Evolutionary conservation across 1,139 yeast genomes (phyloP), one percentile per base, ranked within the genome.

Genomic region (Scheffersomyces quercinus): DNA sequence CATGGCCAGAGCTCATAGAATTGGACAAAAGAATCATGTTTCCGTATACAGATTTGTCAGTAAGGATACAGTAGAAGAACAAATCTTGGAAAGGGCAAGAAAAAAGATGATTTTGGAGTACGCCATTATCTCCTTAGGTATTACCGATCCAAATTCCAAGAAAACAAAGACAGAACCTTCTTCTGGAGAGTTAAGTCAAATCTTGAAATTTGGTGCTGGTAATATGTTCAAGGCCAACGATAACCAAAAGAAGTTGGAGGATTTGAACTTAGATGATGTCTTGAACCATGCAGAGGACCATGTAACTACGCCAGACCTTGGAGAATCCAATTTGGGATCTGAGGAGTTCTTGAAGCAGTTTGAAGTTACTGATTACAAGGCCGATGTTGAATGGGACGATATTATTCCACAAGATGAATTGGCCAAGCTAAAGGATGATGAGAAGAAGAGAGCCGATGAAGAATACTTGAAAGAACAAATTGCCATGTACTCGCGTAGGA

Each of bases 1-100:
- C 4, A 95, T 95, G 99, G 99, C 99, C 0, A 83, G 99, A 68
- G 99, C 99, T 3, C 99, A 93, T 68, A 84, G 99, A 74, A 93
- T 93, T 60, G 99, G 99, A 12, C 99, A 93, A 65, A 93, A 93
- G 65, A 90, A 88, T 56, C 99, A 93, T 67, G 99, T 93, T 37
- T 88, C 90, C 81, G 98, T 93, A 15, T 95, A 95, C 64, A 77
- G 99, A 60, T 88, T 95, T 69, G 98, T 93, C 16, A 86, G 97
- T 51, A 93, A 93, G 58, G 99, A 95, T 58, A 93, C 99, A 0
- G 96, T 93, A 14, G 99, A 93, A 65, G 99, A 93, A 64, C 96
- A 93, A 61, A 96, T 93, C 47, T 73, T 93, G 52, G 99, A 95
- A 68, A 81, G 98, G 54, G 99, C 99, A 0, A 80, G 99, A 62